Conservation (phyloP, 441 rosid genomes). For the Bruguiera hainesii region DNA sequence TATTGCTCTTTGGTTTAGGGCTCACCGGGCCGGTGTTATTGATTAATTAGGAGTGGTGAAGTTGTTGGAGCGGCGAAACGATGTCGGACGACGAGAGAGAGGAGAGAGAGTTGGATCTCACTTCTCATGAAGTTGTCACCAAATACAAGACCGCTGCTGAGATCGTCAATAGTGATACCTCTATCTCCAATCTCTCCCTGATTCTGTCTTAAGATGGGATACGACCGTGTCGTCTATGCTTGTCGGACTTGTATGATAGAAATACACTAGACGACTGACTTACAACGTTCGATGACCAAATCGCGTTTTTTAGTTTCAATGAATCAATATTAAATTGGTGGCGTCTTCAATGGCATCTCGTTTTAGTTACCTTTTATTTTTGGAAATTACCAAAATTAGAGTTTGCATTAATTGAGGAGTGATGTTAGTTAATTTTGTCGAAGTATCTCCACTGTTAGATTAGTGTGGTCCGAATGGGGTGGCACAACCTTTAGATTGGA, state of each 20-base stretch:
- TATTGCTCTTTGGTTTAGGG: neutral
- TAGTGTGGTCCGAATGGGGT: too few relatives aligned
- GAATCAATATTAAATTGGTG: too few relatives aligned
- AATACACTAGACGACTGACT: too few relatives aligned
- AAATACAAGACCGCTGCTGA: slow-evolving; percentile 97
- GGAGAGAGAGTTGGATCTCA: slow-evolving; percentile 94
- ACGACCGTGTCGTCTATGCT: neutral
- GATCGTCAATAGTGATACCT: slow-evolving; percentile 71
- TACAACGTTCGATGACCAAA: too few relatives aligned
- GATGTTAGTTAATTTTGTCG: too few relatives aligned
- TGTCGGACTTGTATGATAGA: neutral
- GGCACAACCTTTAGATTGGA: too few relatives aligned
- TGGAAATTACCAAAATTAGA: too few relatives aligned
- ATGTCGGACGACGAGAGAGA: slow-evolving; percentile 98
- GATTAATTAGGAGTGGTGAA: neutral
- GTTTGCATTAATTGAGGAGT: too few relatives aligned
- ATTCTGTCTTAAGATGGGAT: neutral
- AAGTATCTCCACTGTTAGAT: too few relatives aligned
- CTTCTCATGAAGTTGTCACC: slow-evolving; percentile 88
- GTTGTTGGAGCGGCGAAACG: slow-evolving; percentile 21
- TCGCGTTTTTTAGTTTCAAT: too few relatives aligned
- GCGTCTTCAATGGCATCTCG: too few relatives aligned
- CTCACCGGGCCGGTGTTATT: neutral
- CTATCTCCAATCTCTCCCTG: neutral
- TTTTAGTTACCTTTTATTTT: too few relatives aligned